Evolutionary conservation across 352 stramenopile genomes (phyloP), one percentile per base, ranked within the genome.

Genomic region (Phytophthora sojae): DNA sequence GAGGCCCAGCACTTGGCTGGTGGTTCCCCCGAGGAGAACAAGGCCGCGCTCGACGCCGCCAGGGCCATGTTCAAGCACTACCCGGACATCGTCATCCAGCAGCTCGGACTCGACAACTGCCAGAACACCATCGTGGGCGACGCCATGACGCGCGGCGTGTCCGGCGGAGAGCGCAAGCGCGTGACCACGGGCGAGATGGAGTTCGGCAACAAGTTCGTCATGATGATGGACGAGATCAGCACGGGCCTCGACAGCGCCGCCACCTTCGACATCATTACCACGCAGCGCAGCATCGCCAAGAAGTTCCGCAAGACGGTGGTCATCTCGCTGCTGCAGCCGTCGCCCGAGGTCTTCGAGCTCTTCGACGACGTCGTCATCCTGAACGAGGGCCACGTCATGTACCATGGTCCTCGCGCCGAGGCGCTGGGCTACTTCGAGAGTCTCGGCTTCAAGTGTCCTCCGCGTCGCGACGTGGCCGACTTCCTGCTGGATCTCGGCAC

Each of bases 291-390:
- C 39, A 67, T 90, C 45, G 82, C 83, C 25, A 72, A 91, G 62
- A 74, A 64, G n/a, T 71, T 94, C 26, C 64, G 67, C 52, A 79
- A 81, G 57, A 91, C 85, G 1, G 47, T 83, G 3, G 83, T 93
- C 8, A 85, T 98, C 19, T 88, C 90, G 7, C 76, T 98, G 44
- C 73, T 98, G 14, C 82, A 98, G 78, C 95, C 95, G 29, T 85
- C 95, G 11, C 96, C 96, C 5, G 95, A 99, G 77, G 93, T 97
- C 4, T 96, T 97, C 39, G 80, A 82, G 4, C 77, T 98, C 17
- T 99, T 99, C 70, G 96, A 99, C 73, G 85, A 98, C 58, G 66
- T 98, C 3, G 86, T 98, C 47, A 70, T 99, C n/a, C 54, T 99
- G 47, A 94, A 94, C 72, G 81, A 97, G 26, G 95, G 96, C 23